Conservation (phyloP, 2,329 filamentous ascomycete genomes). For the Sporothrix brasiliensis region DNA sequence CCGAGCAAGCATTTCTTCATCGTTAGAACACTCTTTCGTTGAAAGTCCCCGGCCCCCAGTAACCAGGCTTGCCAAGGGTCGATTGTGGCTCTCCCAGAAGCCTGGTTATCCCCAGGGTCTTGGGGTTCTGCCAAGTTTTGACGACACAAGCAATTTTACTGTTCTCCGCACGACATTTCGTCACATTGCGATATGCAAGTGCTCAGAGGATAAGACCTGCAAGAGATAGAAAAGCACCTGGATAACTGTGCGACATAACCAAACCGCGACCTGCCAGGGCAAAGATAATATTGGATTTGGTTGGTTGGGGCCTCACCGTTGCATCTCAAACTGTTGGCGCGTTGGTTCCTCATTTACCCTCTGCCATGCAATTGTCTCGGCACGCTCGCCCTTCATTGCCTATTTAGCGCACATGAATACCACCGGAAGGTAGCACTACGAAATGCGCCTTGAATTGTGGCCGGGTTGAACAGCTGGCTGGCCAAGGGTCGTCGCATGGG, state of each 20-base stretch:
- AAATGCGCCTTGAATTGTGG: not conserved
- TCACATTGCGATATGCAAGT: slow-evolving; percentile 28
- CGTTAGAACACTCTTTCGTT: not conserved
- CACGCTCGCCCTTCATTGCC: not conserved
- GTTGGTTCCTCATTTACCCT: not conserved
- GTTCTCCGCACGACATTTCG: slow-evolving; percentile 23
- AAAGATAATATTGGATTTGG: too few relatives aligned
- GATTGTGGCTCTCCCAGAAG: not conserved
- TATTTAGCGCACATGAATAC: not conserved
- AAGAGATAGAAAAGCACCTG: not conserved
- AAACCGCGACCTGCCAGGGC: not conserved
- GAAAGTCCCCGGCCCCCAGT: not conserved
- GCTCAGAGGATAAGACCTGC: not conserved
- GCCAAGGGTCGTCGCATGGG: not conserved
- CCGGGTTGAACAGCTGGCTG: not conserved
- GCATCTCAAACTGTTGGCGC: not conserved
- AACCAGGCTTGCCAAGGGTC: not conserved
- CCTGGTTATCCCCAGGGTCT: not conserved
- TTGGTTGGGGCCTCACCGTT: not conserved
- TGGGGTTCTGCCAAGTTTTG: slow-evolving; percentile 7
- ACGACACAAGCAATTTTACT: slow-evolving; percentile 27
- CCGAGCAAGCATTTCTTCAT: not conserved
- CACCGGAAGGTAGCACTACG: slow-evolving; percentile 10
- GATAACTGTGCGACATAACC: not conserved
- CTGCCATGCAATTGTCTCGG: slow-evolving; percentile 11